phyloP scores from a whole-genome alignment of 2,329 filamentous ascomycete species.

The Alternaria sp. region DNA sequence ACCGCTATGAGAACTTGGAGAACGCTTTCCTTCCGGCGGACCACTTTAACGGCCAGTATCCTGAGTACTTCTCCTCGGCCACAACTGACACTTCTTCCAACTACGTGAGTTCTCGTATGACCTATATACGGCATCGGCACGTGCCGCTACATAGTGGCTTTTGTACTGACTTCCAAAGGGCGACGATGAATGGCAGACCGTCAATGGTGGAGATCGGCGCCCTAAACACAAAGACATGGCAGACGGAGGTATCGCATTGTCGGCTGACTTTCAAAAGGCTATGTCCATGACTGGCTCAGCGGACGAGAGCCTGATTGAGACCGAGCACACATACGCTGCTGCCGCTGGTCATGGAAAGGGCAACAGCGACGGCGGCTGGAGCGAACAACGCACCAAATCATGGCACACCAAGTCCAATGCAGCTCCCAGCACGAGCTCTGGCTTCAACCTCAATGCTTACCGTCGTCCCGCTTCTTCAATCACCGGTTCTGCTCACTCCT shows the following conservation, averaged over 20 bases:
- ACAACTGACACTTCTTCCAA: conserved; percentile 26
- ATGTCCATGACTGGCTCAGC: conserved; percentile 23
- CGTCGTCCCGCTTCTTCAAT: conserved; percentile 23
- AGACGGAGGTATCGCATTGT: conserved; percentile 29
- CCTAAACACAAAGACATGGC: conserved; percentile 6
- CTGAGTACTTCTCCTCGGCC: conserved; percentile 34
- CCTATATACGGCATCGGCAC: not conserved
- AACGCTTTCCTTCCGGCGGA: conserved; percentile 34
- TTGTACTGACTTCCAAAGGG: conserved; percentile 24
- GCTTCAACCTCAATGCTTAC: conserved; percentile 33
- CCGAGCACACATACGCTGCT: conserved; percentile 24
- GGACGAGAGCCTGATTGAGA: conserved; percentile 30
- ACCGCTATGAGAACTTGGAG: conserved; percentile 40
- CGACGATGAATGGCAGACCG: conserved; percentile 17
- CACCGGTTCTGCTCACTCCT: conserved; percentile 26
- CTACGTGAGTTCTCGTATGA: conserved; percentile 23
- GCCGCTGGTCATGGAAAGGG: conserved; percentile 10
- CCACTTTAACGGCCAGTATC: conserved; percentile 18
- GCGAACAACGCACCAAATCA: conserved; percentile 27
- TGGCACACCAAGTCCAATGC: conserved; percentile 35
- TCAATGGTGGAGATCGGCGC: conserved; percentile 7
- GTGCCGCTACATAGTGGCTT: too few species aligned
- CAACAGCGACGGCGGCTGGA: conserved; percentile 20
- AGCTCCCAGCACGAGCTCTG: conserved; percentile 16
- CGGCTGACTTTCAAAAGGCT: conserved; percentile 23